phyloP scores from a whole-genome alignment of 306 rosid species.

The Lathyrus tuberosus region DNA sequence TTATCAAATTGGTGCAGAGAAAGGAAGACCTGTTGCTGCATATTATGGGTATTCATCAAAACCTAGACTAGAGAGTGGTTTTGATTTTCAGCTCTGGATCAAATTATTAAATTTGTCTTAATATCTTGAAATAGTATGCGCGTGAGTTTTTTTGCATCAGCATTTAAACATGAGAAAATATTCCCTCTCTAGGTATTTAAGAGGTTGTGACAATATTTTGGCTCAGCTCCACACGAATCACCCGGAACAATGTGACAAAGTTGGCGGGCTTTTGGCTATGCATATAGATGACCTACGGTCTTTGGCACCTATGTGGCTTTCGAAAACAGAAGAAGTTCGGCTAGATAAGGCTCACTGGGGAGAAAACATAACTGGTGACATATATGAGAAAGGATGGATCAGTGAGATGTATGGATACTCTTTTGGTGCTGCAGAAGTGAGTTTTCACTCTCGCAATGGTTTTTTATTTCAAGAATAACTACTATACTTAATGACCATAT shows the following conservation, averaged over 20 bases:
- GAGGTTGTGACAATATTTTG: slow-evolving; percentile 80
- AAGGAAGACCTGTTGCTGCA: slow-evolving; percentile 46
- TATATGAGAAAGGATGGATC: slow-evolving; percentile 86
- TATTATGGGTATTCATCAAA: slow-evolving; percentile 39
- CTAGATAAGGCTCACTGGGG: slow-evolving; percentile 86
- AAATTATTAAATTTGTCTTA: background rate
- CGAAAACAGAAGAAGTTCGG: slow-evolving; percentile 91
- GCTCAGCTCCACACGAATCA: slow-evolving; percentile 83
- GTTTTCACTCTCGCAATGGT: slow-evolving; percentile 30
- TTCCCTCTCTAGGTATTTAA: slow-evolving; percentile 62
- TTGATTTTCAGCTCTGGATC: background rate
- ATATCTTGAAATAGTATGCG: slow-evolving; percentile 8
- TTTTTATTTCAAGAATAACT: slow-evolving; percentile 1
- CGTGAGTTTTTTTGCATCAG: background rate
- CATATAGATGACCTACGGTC: slow-evolving; percentile 87
- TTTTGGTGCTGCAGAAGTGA: slow-evolving; percentile 94
- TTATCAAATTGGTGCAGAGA: slow-evolving; percentile 41
- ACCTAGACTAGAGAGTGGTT: slow-evolving; percentile 10
- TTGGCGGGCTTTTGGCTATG: slow-evolving; percentile 90
- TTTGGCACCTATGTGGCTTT: slow-evolving; percentile 93
- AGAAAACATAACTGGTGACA: slow-evolving; percentile 86
- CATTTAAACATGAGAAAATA: slow-evolving; percentile 15
- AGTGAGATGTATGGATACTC: slow-evolving; percentile 98
- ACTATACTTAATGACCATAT: background rate
- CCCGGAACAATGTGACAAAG: slow-evolving; percentile 85